Base-by-base conservation (phyloP, 108 stramenopile species). In the Cyclotella atomus region DNA sequence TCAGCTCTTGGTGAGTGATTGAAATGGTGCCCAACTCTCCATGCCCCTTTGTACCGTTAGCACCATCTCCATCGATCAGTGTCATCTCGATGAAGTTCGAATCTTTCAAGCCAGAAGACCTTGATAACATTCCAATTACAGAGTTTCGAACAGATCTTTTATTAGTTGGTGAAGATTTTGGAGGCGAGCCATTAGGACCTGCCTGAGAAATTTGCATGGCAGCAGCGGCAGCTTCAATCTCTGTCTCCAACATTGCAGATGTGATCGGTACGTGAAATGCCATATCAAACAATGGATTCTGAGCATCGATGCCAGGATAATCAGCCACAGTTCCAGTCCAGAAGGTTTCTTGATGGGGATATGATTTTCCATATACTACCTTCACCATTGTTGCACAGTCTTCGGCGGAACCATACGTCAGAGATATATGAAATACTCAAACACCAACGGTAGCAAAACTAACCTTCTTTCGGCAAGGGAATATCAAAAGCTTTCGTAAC, bases 361-460 rank as follows among this genome's bases (percentile, higher is more conserved):
- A 19, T 23, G 56, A 25, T n/a, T 65, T 54, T 5, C 78, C 89
- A 43, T 49, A 86, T 19, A 52, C 72, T 15, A 88, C 85, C 61
- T 83, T 88, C 41, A 91, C 87, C 60, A 55, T 82, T 9, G 86
- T 68, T 30, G 81, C 75, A 4, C 86, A 84, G 19, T 68, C 68
- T 34, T 65, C n/a, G n/a, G n/a, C n/a, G 12, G 14, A n/a, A 17
- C 0, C 19, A 2, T 15, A 12, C 14, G 8, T 24, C 29, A 57
- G 29, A 57, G 25, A 6, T 9, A 32, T 32, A 30, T 10, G 12
- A 32, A 12, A 19, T 29, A 27, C 20, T 8, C 56, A 29, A 14
- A 10, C 14, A 32, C 12, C 1, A 57, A n/a, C n/a, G n/a, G n/a
- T n/a, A n/a, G 29, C 20, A 41, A 41, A 30, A n/a, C 56, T 57